Base-by-base conservation (phyloP, 2,329 filamentous ascomycete genomes). In the Calonectria henricotiae region DNA sequence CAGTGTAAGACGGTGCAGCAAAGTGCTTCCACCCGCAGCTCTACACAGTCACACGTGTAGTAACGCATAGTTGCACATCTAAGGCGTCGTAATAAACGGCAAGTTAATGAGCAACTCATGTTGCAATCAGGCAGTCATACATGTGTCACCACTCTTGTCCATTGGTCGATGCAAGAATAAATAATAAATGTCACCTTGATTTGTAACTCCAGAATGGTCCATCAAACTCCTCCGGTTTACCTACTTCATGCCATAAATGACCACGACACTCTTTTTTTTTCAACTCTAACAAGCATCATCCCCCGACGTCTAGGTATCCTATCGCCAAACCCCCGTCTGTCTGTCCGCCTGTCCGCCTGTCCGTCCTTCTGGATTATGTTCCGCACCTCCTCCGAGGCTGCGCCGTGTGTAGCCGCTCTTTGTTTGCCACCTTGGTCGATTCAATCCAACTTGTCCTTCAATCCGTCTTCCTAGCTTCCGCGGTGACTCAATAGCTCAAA, bases 351-450 rank as follows among this genome's bases (percentile, higher is more conserved):
- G 20, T 20, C 20, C 20, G 46, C 13, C 43, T 17, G 49, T 23
- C 49, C 27, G 43, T 68, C 30, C 39, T 69, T 47, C 39, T 37
- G 63, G 65, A 74, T 73, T 63, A 58, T 62, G 61, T 69, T 69
- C 62, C 60, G 68, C 71, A 41, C 66, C 71, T 44, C 58, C 51
- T 35, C 41, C 32, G 20, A 41, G n/a, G 39, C 32, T 74, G 70
- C 71, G 74, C 72, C 75, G 74, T 72, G 44, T 68, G 72, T 77
- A 77, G 70, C 75, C 75, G 75, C 44, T 65, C 69, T 63, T 73
- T 69, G 47, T 75, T 71, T 62, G 67, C 68, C 65, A 49, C 55
- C 23, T 39, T 41, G 46, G 46, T 63, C 27, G 37, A 30, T 32
- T n/a, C 46, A 46, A 32, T 27, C 65, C 35, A 43, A 17, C 17